Evolutionary conservation across 78 protist genomes (phyloP), one percentile per base, ranked within the genome.

Genomic region (Dictyostelium brefeldianum): DNA sequence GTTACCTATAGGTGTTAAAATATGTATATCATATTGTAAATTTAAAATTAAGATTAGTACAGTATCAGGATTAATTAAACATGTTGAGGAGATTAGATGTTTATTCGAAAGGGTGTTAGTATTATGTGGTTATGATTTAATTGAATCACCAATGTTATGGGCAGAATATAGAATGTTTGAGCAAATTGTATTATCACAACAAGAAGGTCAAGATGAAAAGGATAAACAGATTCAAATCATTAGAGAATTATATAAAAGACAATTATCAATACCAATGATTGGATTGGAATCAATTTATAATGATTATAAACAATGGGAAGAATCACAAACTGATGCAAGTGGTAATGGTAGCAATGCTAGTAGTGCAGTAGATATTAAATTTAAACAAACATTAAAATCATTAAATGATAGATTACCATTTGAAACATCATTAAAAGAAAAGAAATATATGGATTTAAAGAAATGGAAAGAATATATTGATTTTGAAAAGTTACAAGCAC

Each of bases 401-500:
- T 18, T 65, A 4, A 71, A 74, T 15, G 71, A 54, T 1, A 22
- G 75, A 22, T 17, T 48, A 29, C 59, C 74, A 20, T 50, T 50
- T 50, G 84, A 65, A 50, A 5, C 15, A 47, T 6, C 74, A 20
- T 25, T 82, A 59, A 62, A 56, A 46, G 51, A n/a, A 62, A 67
- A 41, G 18, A 56, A 25, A 20, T 62, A 46, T 15, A 48, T 18
- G 15, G 79, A 36, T 36, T 12, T 10, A 20, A 36, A 22, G 5
- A 87, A 87, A n/a, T 87, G 93, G 93, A 15, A 36, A 50, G 84
- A 87, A 50, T 87, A 87, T 77, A 20, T 74, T 0, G 59, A 64
- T 0, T 77, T 74, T 20, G 93, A 87, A 29, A 71, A 85, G 25
- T 2, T 36, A 36, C 47, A 75, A 56, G 47, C 62, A 15, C 20